A percentile compares a stretch with the other conserved stretches of the same genome.
Conservation (phyloP, 441 rosid species). For the California macrophylla region DNA sequence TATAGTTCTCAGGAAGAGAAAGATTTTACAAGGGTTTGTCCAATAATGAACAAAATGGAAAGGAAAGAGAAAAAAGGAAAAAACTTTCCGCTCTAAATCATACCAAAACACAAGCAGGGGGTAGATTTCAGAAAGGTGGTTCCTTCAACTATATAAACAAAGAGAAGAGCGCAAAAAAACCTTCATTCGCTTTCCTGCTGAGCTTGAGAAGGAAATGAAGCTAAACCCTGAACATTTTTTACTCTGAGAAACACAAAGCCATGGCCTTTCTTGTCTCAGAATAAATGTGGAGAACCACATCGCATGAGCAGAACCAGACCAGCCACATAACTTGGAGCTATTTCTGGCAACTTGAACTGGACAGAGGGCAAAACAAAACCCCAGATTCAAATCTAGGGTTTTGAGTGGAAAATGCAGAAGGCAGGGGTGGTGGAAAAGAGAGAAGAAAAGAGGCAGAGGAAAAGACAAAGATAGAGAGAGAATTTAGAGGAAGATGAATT, state of each 20-base stretch:
- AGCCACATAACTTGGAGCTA: not conserved
- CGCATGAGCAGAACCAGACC: not conserved
- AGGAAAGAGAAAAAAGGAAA: not conserved
- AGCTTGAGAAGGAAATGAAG: not conserved
- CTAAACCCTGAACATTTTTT: not conserved
- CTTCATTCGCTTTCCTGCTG: not conserved
- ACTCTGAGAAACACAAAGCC: too few relatives aligned
- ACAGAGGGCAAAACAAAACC: not conserved
- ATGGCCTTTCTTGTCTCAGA: too few relatives aligned
- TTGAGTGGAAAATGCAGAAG: constrained; percentile 35
- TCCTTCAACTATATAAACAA: constrained; percentile 9
- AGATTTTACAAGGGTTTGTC: constrained; percentile 29
- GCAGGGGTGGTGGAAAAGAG: constrained; percentile 10
- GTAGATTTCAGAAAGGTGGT: constrained; percentile 20
- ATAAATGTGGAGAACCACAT: not conserved
- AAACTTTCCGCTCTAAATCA: constrained; percentile 20
- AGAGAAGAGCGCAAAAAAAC: not conserved
- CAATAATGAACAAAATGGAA: not conserved
- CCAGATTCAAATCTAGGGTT: constrained; percentile 57
- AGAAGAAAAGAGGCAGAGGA: constrained; percentile 21
- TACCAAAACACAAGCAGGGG: constrained; percentile 17
- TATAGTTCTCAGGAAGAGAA: constrained; percentile 2
- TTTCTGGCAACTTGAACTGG: constrained; percentile 20
- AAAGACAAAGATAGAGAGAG: constrained; percentile 30
- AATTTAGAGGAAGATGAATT: constrained; percentile 16